Percentiles rank a stretch among this genome's conserved stretches.
These are phyloP conservation scores for Panaeolus papilionaceus DNA, from an alignment of 768 basidiomycete genomes.

Conservation along the genomic window DNA sequence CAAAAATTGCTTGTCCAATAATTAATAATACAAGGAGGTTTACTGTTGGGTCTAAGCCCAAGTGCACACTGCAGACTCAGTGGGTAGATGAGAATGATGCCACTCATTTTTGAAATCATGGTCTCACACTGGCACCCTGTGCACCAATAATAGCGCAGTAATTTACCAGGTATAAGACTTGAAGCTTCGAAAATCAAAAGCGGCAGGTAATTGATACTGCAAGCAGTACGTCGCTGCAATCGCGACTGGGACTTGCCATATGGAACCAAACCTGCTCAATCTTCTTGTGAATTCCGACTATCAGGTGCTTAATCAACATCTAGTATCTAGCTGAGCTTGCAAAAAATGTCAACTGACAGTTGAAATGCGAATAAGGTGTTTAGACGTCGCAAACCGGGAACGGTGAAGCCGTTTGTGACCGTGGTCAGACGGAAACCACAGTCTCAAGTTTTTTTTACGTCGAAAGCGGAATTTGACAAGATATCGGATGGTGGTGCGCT, in stretches of 20 bases:
- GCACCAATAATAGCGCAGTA: constrained; percentile 1
- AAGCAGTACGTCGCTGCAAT: not conserved
- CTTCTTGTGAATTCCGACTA: constrained; percentile 6
- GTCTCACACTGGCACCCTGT: constrained; percentile 6
- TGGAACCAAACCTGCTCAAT: not conserved
- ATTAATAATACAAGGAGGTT: not conserved
- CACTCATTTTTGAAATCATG: not conserved
- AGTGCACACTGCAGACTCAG: not conserved
- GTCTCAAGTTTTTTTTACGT: not conserved
- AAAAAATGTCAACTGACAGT: constrained; percentile 3
- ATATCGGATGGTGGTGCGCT: not conserved
- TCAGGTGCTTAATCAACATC: not conserved
- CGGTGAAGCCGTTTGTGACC: constrained; percentile 7
- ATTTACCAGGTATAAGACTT: not conserved
- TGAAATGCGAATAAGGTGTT: constrained; percentile 3
- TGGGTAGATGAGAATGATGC: not conserved
- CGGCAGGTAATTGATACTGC: not conserved
- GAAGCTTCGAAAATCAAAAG: not conserved
- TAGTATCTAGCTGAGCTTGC: not conserved
- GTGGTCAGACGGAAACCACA: not conserved
- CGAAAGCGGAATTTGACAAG: constrained; percentile 8
- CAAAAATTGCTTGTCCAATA: not conserved
- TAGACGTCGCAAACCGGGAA: not conserved
- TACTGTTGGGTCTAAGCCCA: not conserved
- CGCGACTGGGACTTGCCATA: not conserved